phyloP scores from a whole-genome alignment of 108 stramenopile species.

The Skeletonema grethae region DNA sequence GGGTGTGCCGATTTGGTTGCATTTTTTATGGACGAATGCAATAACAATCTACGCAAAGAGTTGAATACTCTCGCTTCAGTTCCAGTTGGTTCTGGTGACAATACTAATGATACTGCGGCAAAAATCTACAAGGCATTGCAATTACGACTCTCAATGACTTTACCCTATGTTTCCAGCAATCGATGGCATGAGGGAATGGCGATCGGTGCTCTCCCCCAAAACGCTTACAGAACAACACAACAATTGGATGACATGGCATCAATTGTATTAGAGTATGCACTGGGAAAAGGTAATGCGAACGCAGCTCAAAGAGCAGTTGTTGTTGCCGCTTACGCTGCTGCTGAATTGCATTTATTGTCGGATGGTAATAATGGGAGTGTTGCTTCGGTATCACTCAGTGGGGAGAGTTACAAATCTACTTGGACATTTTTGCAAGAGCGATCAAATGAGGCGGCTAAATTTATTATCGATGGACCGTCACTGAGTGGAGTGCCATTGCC shows the following conservation, averaged over 20 bases:
- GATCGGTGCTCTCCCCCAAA: conserved; percentile 62
- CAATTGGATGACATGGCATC: conserved; percentile 68
- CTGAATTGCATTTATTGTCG: conserved; percentile 80
- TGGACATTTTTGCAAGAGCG: conserved; percentile 68
- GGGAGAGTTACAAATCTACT: conserved; percentile 53
- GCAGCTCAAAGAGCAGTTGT: conserved; percentile 51
- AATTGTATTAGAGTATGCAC: conserved; percentile 47
- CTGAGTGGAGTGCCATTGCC: conserved; percentile 20
- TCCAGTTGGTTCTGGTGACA: not conserved
- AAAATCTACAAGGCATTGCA: conserved; percentile 50
- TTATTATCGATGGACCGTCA: conserved; percentile 26
- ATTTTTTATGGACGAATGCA: conserved; percentile 83
- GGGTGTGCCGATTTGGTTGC: conserved; percentile 68
- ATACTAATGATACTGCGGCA: conserved; percentile 2
- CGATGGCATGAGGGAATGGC: conserved; percentile 90
- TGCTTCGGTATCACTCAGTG: conserved; percentile 10
- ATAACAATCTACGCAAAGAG: conserved; percentile 51
- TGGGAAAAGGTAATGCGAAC: conserved; percentile 13
- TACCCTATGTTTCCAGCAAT: conserved; percentile 43
- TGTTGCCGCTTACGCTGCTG: conserved; percentile 74
- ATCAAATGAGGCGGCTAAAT: conserved; percentile 56
- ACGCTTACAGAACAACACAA: conserved; percentile 54
- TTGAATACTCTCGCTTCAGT: conserved; percentile 24
- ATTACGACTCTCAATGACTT: conserved; percentile 49
- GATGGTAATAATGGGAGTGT: conserved; percentile 18